phyloP scores from a whole-genome alignment of 345 rosid species.

The Kernera saxatilis region DNA sequence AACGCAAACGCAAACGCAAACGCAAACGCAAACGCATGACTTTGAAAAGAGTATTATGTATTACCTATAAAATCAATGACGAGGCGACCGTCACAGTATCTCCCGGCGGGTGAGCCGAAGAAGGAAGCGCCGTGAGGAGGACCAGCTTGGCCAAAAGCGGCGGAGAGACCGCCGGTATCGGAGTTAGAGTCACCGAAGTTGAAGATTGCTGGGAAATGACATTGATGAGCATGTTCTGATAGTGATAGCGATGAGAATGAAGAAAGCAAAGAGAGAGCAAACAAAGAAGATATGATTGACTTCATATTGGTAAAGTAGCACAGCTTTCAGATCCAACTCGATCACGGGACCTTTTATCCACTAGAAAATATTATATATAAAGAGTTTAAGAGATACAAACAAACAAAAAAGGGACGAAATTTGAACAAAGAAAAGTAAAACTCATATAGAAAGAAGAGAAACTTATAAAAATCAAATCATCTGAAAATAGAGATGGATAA shows the following conservation, averaged over 20 bases:
- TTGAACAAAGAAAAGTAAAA: not conserved
- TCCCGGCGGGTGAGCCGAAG: slow-evolving; percentile 73
- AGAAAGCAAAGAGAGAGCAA: slow-evolving; percentile 15
- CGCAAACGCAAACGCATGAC: not conserved
- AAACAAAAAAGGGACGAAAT: not conserved
- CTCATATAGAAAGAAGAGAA: not conserved
- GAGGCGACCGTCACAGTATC: slow-evolving; percentile 88
- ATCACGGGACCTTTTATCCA: not conserved
- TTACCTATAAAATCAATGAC: slow-evolving; percentile 78
- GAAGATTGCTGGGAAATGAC: slow-evolving; percentile 67
- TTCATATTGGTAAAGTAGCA: not conserved
- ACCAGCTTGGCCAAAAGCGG: slow-evolving; percentile 71
- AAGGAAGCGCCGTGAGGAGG: slow-evolving; percentile 65
- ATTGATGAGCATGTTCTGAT: slow-evolving; percentile 9
- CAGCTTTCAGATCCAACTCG: not conserved
- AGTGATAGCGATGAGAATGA: not conserved
- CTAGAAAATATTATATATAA: not conserved
- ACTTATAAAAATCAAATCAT: no score
- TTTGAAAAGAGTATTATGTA: not conserved
- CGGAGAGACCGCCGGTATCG: slow-evolving; percentile 87
- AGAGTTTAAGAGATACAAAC: not conserved
- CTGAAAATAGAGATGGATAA: not conserved
- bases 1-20: not conserved
- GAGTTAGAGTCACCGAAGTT: slow-evolving; percentile 96
- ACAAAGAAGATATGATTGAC: slow-evolving; percentile 18